Evolutionary conservation across 2,329 filamentous ascomycete species (phyloP), one percentile per base, ranked within the genome.

Genomic region (Fusarium sp.): DNA sequence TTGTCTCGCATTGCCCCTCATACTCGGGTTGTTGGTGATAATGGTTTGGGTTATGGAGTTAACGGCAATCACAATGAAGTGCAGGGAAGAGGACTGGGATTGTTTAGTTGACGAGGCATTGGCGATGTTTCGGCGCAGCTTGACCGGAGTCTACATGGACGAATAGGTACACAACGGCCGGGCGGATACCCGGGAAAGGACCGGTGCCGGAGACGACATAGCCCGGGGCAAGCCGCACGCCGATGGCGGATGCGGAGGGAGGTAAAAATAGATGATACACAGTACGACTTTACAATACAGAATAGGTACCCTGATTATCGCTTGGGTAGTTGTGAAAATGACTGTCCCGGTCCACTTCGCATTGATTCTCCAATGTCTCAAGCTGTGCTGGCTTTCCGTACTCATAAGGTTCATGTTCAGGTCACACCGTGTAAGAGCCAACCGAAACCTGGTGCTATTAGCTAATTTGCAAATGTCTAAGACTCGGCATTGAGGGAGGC

Each of bases 41-140:
- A 44, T 80, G 28, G 58, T 79, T 36, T 80, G 79, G 79, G 72
- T 66, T 57, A 72, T 81, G 69, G 78, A 76, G 61, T 55, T 80
- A 33, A 58, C 68, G 44, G 63, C 69, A 14, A 51, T 76, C 41
- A 51, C 74, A 41, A 58, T 75, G 47, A 72, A 66, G 33, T 76
- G 70, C 39, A 65, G 73, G 48, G 45, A 51, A 42, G 54, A 69
- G 36, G 75, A 56, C n/a, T 54, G 61, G 67, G 70, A 66, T 54
- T 75, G 59, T 42, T 38, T 69, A 47, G 64, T 65, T 55, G 70
- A 69, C 48, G 65, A 73, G 22, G 63, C 62, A 36, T 59, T 75
- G 42, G 41, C 64, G 55, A 72, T 67, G 69, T 55, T 73, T 60
- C 65, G 60, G 60, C 69, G 54, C 56, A 66, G 47, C 68, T 63